Base-by-base conservation (phyloP, 2,329 filamentous ascomycete genomes). In the Endocalyx cinctus region DNA sequence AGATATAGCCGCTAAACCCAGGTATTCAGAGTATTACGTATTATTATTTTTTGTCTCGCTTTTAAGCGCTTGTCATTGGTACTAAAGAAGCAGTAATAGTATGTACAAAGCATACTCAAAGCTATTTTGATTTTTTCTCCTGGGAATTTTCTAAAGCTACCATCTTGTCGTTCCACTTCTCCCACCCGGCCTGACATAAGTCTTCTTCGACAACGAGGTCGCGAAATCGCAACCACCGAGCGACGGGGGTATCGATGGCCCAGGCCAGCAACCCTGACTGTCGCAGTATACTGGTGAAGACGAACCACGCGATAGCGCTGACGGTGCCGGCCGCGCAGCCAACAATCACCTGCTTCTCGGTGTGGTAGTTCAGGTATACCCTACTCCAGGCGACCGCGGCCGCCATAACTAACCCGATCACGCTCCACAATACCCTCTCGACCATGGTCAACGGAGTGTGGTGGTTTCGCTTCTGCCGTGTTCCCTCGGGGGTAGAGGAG, bases 351-450 rank as follows among this genome's bases (percentile, higher is more conserved):
- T 98, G 92, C 52, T 73, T 81, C 23, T 77, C 71, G 1, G 90
- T 96, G 62, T 98, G 92, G 57, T 98, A 98, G 58, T 82, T 87
- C 41, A 98, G 68, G 56, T 98, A 98, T 27, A 94, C 75, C 34
- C 92, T 74, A 52, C 88, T 95, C 60, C 76, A 78, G 14, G 89
- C 85, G 5, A 96, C 87, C 7, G 74, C 66, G 1, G 64, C 74
- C 1, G 86, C 85, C 35, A 79, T 69, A 3, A 63, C 62, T 27
- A 83, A 64, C 22, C 77, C 79, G 2, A 75, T 69, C 4, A 77
- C 55, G 26, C 66, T 72, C 33, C 66, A 60, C 3, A 69, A 57
- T 15, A 72, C 51, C 33, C 89, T 75, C 55, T 88, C 76, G 22
- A 64, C 48, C 34, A 80, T 54, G 11, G 74, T 73, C 60, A 82